phyloP scores from a whole-genome alignment of 164 flowering plant species.

The Litsea cubeba region DNA sequence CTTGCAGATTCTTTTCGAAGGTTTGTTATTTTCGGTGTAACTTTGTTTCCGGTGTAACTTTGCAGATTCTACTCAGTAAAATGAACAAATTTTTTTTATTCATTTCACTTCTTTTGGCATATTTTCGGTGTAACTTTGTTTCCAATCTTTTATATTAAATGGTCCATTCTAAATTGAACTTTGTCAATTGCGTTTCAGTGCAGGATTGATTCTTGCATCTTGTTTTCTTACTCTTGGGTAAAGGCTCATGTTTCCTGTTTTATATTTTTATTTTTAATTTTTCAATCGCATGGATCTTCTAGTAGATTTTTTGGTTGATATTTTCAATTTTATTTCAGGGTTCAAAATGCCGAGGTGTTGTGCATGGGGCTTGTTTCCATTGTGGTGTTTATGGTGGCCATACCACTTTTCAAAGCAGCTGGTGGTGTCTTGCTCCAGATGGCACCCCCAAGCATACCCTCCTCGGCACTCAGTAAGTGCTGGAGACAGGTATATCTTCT shows the following conservation, averaged over 20 bases:
- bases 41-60: no score
- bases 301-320: background rate
- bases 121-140: background rate
- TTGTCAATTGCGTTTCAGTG: slow-evolving; percentile 53
- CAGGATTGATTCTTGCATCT: slow-evolving; percentile 95
- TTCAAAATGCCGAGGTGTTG: slow-evolving; percentile 90
- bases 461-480: slow-evolving; percentile 84
- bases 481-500: slow-evolving; percentile 59
- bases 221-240: slow-evolving; percentile 92
- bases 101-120: background rate
- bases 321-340: slow-evolving; percentile 38
- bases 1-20: slow-evolving; percentile 98
- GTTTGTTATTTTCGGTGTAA: no score
- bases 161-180: slow-evolving; percentile 19
- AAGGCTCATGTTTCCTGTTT: slow-evolving; percentile 3
- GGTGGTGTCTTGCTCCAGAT: slow-evolving; percentile 84
- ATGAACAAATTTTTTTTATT: background rate
- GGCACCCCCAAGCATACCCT: slow-evolving; percentile 76
- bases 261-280: background rate
- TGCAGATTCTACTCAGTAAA: background rate
- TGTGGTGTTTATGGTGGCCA: slow-evolving; percentile 75
- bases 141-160: background rate
- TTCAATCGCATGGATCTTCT: background rate
- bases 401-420: slow-evolving; percentile 79
- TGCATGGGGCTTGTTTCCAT: slow-evolving; percentile 89